Percentiles rank a stretch among this genome's conserved stretches.
These are phyloP conservation scores for Pelargonium fulgidum DNA, from an alignment of 441 rosid species.

Conservation along the genomic window DNA sequence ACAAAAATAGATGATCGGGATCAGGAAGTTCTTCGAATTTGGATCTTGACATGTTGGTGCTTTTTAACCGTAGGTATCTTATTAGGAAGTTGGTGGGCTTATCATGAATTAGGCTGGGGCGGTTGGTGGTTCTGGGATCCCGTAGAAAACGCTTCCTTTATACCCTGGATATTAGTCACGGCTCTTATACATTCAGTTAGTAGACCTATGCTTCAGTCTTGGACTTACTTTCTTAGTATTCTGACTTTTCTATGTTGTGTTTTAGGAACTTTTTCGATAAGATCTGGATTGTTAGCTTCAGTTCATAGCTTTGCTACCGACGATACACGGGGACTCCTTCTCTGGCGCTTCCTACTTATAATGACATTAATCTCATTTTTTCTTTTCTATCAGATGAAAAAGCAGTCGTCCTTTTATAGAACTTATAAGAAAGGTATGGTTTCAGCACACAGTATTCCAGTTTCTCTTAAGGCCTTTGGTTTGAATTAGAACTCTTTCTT, in stretches of 20 bases:
- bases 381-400: neutral
- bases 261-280: neutral
- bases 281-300: neutral
- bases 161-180: neutral
- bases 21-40: neutral
- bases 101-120: slow-evolving; percentile 1
- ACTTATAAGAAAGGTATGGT: neutral
- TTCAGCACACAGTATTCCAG: neutral
- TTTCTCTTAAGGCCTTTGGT: neutral
- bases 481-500: neutral
- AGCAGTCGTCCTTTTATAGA: neutral
- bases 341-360: neutral
- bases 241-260: neutral
- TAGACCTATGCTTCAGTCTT: neutral
- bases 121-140: neutral
- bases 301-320: neutral
- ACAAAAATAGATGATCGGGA: neutral
- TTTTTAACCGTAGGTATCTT: slow-evolving; percentile 4
- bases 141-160: neutral
- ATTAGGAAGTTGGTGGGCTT: slow-evolving; percentile 6
- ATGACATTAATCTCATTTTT: neutral
- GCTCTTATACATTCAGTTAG: neutral
- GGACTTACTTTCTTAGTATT: neutral
- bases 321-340: neutral
- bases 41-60: slow-evolving; percentile 8